Percentiles rank a stretch among this genome's conserved stretches.
These are phyloP conservation scores for Tulasnella sp. DNA, from an alignment of 768 basidiomycete genomes.

Conservation along the genomic window DNA sequence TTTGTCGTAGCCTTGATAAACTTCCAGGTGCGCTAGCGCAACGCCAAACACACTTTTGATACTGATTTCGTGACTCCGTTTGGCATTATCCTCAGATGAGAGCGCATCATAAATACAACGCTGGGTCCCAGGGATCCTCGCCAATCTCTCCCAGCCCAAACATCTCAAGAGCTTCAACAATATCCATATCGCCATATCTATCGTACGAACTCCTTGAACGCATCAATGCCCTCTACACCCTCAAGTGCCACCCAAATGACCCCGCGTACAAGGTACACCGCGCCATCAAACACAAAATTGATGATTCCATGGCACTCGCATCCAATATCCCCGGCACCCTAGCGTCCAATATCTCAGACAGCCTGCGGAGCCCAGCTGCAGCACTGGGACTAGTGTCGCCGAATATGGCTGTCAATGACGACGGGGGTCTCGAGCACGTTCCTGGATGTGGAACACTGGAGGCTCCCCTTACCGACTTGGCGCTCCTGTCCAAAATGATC, in stretches of 20 bases:
- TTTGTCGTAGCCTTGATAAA: slow-evolving; percentile 42
- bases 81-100: background rate
- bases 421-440: slow-evolving; percentile 1
- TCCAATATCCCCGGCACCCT: slow-evolving; percentile 19
- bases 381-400: slow-evolving; percentile 3
- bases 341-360: slow-evolving; percentile 3
- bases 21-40: slow-evolving; percentile 22
- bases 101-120: background rate
- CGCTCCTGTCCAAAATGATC: slow-evolving; percentile 39
- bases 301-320: slow-evolving; percentile 36
- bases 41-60: background rate
- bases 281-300: slow-evolving; percentile 50
- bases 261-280: slow-evolving; percentile 48
- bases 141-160: slow-evolving; percentile 29
- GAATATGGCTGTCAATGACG: background rate
- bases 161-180: slow-evolving; percentile 24
- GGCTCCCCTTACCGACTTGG: slow-evolving; percentile 41
- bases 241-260: slow-evolving; percentile 37
- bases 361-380: background rate
- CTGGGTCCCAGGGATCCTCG: slow-evolving; percentile 19
- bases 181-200: slow-evolving; percentile 4
- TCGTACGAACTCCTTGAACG: slow-evolving; percentile 32
- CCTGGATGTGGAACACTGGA: slow-evolving; percentile 25
- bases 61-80: background rate
- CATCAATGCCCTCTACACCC: slow-evolving; percentile 41